Evolutionary conservation across 371 early-diverging fungal genomes (phyloP).

Genomic region (Coemansia sp.): DNA sequence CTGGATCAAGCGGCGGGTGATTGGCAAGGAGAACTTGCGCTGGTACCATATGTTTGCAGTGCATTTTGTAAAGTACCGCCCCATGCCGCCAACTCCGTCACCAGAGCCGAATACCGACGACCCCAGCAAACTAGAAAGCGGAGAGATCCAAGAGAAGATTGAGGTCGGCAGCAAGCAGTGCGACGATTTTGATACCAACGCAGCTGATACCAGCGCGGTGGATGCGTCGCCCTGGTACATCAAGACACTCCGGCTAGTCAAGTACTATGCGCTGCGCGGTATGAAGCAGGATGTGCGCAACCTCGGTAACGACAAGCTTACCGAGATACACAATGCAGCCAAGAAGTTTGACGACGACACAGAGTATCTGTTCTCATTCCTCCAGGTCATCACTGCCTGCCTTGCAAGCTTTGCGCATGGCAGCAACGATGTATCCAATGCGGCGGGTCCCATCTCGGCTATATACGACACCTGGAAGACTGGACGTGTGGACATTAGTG

Average conservation of each 20-base stretch:
- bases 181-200: not conserved
- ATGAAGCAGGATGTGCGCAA: slow-evolving; percentile 63
- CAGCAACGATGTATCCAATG: slow-evolving; percentile 88
- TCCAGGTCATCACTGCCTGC: slow-evolving; percentile 83
- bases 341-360: slow-evolving; percentile 73
- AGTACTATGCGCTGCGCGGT: slow-evolving; percentile 51
- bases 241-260: slow-evolving; percentile 8
- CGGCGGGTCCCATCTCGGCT: slow-evolving; percentile 75
- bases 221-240: slow-evolving; percentile 3
- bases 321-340: slow-evolving; percentile 62
- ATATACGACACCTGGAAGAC: slow-evolving; percentile 70
- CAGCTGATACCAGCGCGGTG: not conserved
- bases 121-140: slow-evolving; percentile 29
- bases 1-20: slow-evolving; percentile 63
- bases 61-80: slow-evolving; percentile 55
- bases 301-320: slow-evolving; percentile 54
- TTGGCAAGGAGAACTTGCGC: slow-evolving; percentile 63
- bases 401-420: slow-evolving; percentile 89
- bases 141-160: slow-evolving; percentile 33
- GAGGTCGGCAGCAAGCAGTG: slow-evolving; percentile 8
- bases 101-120: slow-evolving; percentile 1
- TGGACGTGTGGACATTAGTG: slow-evolving; percentile 56
- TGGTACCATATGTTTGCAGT: slow-evolving; percentile 70
- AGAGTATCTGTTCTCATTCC: slow-evolving; percentile 79
- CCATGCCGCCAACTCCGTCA: slow-evolving; percentile 23